Evolutionary conservation across 768 basidiomycete genomes (phyloP), one percentile per base, ranked within the genome.

Genomic region (Melanogaster broomeanus): DNA sequence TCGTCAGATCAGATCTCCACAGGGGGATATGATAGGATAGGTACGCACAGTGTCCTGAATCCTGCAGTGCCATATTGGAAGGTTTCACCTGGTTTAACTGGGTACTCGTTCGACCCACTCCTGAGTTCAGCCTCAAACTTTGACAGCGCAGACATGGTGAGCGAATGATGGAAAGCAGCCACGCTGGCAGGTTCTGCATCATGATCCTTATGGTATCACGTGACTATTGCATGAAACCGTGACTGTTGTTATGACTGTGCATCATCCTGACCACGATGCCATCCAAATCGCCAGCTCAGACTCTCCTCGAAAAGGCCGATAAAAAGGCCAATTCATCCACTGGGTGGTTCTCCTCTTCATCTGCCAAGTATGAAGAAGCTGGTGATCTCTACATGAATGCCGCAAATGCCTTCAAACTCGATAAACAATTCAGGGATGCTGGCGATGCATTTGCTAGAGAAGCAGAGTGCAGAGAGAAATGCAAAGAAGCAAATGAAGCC

Each of bases 61-160:
- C 94, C 94, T 48, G 94, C 94, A 1, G 94, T 98, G 7, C 94
- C 94, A 79, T 97, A 98, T 49, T 88, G 83, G 61, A 85, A 98
- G 18, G 71, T 79, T 30, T 89, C 67, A 35, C 82, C 69, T 15
- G 77, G 61, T n/a, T 85, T 88, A 65, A 93, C 90, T 2, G 83
- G 85, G 67, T 96, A 85, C 27, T 71, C 72, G 48, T 85, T 78
- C 27, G 82, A 72, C 45, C 84, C 74, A 16, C 67, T 55, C 51
- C 66, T 73, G 61, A 91, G 76, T 15, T 68, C 63, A 31, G 79
- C 68, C 47, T 78, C 50, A 38, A 74, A 69, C 28, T 13, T 35
- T 38, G 54, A 53, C 42, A 79, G 71, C 45, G 44, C 37, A 46
- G 69, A 48, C 73, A 78, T 78, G 43, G 34, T 53, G 52, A 35